phyloP scores from a whole-genome alignment of 768 basidiomycete genomes.

The Boletus pseudo-olivaceus region DNA sequence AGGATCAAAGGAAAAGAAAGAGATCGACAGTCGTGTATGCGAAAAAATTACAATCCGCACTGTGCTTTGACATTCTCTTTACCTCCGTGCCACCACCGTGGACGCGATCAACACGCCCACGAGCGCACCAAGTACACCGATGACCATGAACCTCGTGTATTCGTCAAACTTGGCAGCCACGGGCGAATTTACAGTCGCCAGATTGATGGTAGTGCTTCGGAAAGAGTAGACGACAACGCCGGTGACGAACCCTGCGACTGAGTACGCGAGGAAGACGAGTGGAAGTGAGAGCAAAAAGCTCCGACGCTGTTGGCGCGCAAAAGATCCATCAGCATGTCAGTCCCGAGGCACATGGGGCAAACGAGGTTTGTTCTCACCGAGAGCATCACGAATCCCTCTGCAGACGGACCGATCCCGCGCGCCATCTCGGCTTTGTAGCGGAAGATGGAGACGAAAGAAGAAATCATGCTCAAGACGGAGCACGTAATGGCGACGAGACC shows the following conservation, averaged over 20 bases:
- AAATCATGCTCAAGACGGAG: conserved; percentile 65
- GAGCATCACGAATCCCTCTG: conserved; percentile 57
- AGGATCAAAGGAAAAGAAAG: not conserved
- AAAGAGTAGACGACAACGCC: conserved; percentile 67
- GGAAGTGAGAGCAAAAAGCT: conserved; percentile 69
- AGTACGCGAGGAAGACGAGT: conserved; percentile 68
- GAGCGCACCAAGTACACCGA: conserved; percentile 62
- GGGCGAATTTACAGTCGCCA: conserved; percentile 30
- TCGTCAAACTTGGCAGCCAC: conserved; percentile 49
- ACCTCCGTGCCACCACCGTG: conserved; percentile 31
- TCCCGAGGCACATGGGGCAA: not conserved
- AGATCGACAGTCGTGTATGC: not conserved
- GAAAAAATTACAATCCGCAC: not conserved
- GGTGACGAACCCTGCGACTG: conserved; percentile 63
- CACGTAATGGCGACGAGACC: conserved; percentile 67
- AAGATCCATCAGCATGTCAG: not conserved
- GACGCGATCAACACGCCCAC: conserved; percentile 59
- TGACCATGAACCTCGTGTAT: conserved; percentile 58
- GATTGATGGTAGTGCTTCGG: conserved; percentile 44
- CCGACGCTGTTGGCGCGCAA: conserved; percentile 32
- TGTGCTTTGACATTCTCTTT: not conserved
- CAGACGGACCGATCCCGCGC: conserved; percentile 40
- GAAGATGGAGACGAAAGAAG: conserved; percentile 67
- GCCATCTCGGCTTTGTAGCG: conserved; percentile 66
- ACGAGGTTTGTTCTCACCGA: conserved; percentile 33